Evolutionary conservation across 2,329 filamentous ascomycete genomes (phyloP).

Genomic region (Microascus cirrosus): DNA sequence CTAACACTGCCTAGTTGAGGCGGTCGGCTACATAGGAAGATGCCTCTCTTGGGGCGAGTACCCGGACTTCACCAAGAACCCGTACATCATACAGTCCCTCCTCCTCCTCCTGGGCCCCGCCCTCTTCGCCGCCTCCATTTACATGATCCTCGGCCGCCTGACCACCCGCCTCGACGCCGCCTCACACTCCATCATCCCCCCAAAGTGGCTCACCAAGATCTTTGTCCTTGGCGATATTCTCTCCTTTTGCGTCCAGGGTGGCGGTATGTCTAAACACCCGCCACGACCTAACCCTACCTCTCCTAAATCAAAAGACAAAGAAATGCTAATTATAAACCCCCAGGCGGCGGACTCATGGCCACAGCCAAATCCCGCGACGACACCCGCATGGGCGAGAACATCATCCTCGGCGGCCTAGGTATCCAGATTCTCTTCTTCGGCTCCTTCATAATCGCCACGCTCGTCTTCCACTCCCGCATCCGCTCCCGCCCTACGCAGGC

Average conservation of each 20-base stretch:
- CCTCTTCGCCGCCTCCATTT: slow-evolving; percentile 32
- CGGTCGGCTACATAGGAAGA: slow-evolving; percentile 39
- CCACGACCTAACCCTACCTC: not conserved
- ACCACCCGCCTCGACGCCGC: slow-evolving; percentile 25
- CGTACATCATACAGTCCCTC: slow-evolving; percentile 26
- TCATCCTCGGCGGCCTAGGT: slow-evolving; percentile 40
- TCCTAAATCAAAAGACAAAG: not conserved
- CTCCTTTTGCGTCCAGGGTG: slow-evolving; percentile 24
- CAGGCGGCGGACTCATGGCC: slow-evolving; percentile 13
- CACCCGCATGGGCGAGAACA: slow-evolving; percentile 22
- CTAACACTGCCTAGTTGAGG: slow-evolving; percentile 25
- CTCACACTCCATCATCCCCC: slow-evolving; percentile 25
- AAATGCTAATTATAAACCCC: not conserved
- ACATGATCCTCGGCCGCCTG: slow-evolving; percentile 33
- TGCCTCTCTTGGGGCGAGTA: slow-evolving; percentile 31
- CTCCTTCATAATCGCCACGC: slow-evolving; percentile 36
- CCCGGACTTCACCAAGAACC: slow-evolving; percentile 12
- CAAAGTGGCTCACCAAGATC: slow-evolving; percentile 34
- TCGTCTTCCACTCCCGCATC: slow-evolving; percentile 28
- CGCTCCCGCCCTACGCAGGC: not conserved
- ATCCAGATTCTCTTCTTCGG: slow-evolving; percentile 44
- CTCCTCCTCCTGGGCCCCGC: slow-evolving; percentile 25
- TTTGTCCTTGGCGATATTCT: slow-evolving; percentile 39
- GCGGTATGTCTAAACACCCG: slow-evolving; percentile 4
- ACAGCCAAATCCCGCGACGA: not conserved